Evolutionary conservation across 305 asterid genomes (phyloP), one percentile per base, ranked within the genome.

Genomic region (Plantago coronopus): DNA sequence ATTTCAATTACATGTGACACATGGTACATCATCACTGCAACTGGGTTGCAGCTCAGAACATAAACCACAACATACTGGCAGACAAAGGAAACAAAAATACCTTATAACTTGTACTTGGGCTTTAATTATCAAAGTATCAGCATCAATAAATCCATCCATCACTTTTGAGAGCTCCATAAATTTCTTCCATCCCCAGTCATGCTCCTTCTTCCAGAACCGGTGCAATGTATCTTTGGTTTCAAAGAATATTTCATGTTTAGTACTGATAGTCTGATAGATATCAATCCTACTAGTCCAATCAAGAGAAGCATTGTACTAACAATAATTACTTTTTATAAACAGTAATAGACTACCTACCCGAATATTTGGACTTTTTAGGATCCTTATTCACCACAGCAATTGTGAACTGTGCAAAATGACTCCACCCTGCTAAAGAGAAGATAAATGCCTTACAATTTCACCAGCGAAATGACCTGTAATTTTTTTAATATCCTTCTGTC

Each of bases 111-210:
- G 66, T 38, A 48, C 66, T 49, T 49, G 57, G 49, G 57, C 48
- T 49, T 62, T 49, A 19, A 62, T 62, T 48, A 38, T 48, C 66
- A 62, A 62, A 34, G 66, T 37, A 37, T 62, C 66, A 31, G 87
- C 87, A 62, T 94, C 97, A 63, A 89, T 71, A 76, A 89, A 94
- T 25, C 96, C 99, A 57, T 89, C 99, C 64, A 71, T 56, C 65
- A 90, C 86, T 76, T 89, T 94, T 22, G 96, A 83, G 37, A 89
- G 86, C 88, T 94, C 99, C 97, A 94, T 87, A 81, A 89, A 94
- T 80, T 94, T 89, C 84, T 94, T 94, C 99, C 99, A 94, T 22
- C 99, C 97, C 99, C 97, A 89, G 76, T 94, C 97, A 68, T 94
- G 97, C 78, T 94, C 97, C 80, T 90, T 94, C 74, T 87, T 90